Conservation (phyloP, 495 filamentous ascomycete genomes). For the Annulohypoxylon nitens region DNA sequence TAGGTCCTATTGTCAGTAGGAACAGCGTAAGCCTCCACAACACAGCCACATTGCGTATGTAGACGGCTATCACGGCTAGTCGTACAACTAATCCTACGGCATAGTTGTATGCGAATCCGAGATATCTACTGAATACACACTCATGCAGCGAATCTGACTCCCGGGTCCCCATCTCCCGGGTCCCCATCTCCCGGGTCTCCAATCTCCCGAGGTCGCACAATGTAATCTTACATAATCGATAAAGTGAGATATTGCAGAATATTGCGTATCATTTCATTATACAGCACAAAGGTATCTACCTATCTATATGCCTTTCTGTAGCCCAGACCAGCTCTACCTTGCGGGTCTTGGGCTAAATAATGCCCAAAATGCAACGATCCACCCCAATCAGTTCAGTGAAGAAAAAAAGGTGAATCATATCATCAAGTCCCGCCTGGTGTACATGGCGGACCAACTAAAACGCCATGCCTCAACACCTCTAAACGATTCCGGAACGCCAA, state of each 20-base stretch:
- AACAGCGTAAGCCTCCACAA: neutral
- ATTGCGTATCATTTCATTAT: conserved; percentile 36
- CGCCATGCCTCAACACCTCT: conserved; percentile 19
- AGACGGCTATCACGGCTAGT: conserved; percentile 2
- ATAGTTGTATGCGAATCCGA: neutral
- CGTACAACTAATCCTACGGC: neutral
- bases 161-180: neutral
- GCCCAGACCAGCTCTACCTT: conserved; percentile 24
- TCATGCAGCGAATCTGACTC: neutral
- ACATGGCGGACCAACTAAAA: conserved; percentile 18
- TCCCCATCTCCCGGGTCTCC: neutral
- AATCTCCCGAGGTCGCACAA: neutral
- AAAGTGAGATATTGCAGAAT: neutral
- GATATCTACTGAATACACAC: neutral
- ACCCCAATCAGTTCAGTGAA: conserved; percentile 7
- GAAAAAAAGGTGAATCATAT: conserved; percentile 25
- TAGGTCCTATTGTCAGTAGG: neutral
- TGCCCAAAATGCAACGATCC: conserved; percentile 18
- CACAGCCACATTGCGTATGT: conserved; percentile 1
- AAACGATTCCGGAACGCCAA: conserved; percentile 36
- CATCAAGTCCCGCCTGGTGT: conserved; percentile 33
- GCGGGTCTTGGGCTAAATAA: conserved; percentile 21
- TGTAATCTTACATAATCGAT: neutral
- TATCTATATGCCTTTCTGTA: conserved; percentile 30
- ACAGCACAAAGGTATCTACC: conserved; percentile 36